Percentiles rank a stretch among this genome's conserved stretches.
phyloP scores from a whole-genome alignment of 169 alveolate species.

The Fabrea salina region DNA sequence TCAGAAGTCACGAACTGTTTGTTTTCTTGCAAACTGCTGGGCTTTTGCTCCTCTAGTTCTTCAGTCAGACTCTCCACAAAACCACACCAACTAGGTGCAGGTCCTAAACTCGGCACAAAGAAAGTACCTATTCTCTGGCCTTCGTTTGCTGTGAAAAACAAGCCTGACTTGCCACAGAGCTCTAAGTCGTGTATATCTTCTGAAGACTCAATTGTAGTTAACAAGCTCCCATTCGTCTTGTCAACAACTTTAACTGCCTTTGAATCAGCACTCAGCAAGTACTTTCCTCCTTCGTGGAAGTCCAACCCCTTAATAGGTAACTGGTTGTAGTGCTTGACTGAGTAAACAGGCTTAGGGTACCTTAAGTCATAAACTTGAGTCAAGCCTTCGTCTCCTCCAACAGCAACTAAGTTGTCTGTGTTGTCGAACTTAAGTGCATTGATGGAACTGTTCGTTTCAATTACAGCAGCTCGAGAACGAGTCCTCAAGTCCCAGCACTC shows the following conservation, averaged over 20 bases:
- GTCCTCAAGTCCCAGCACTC: slow-evolving; percentile 71
- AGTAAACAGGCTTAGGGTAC: slow-evolving; percentile 62
- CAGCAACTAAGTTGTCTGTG: slow-evolving; percentile 61
- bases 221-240: slow-evolving; percentile 58
- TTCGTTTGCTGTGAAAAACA: slow-evolving; percentile 92
- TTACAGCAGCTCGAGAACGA: slow-evolving; percentile 47
- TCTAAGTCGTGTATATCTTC: slow-evolving; percentile 76
- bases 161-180: slow-evolving; percentile 87
- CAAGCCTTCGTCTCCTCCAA: slow-evolving; percentile 67
- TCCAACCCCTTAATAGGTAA: slow-evolving; percentile 67
- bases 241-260: slow-evolving; percentile 77
- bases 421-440: slow-evolving; percentile 59
- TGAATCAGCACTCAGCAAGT: slow-evolving; percentile 72
- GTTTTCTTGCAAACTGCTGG: slow-evolving; percentile 88
- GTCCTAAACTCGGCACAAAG: slow-evolving; percentile 92
- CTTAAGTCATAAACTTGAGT: slow-evolving; percentile 72
- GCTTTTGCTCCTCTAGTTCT: slow-evolving; percentile 90
- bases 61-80: slow-evolving; percentile 95
- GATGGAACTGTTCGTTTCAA: slow-evolving; percentile 50
- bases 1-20: slow-evolving; percentile 91
- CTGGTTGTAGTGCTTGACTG: slow-evolving; percentile 71
- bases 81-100: slow-evolving; percentile 97
- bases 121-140: slow-evolving; percentile 89
- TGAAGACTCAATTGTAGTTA: slow-evolving; percentile 83
- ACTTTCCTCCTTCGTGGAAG: slow-evolving; percentile 64